phyloP scores from a whole-genome alignment of 495 filamentous ascomycete species.

The Cladorrhinum samala region DNA sequence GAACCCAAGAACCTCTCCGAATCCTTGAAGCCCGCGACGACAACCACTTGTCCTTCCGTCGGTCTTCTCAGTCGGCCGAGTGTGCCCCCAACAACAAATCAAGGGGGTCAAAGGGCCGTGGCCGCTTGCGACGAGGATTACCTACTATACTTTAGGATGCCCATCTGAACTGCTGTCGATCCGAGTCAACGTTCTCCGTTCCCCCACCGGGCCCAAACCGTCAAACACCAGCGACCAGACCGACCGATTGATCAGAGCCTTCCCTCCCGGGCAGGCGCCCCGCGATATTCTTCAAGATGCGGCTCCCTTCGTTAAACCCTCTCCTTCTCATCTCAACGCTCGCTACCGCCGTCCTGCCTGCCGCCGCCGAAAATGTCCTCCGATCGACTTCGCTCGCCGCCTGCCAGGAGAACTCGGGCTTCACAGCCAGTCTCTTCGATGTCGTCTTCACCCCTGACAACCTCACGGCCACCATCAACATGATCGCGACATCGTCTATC shows the following conservation, averaged over 20 bases:
- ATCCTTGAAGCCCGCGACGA: neutral
- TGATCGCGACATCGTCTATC: slow-evolving; percentile 80
- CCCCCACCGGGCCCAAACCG: neutral
- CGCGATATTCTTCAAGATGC: slow-evolving; percentile 28
- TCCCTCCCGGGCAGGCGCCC: slow-evolving; percentile 1
- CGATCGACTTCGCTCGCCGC: slow-evolving; percentile 71
- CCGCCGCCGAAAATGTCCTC: slow-evolving; percentile 39
- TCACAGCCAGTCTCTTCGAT: slow-evolving; percentile 77
- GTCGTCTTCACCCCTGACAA: slow-evolving; percentile 75
- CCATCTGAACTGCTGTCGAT: neutral
- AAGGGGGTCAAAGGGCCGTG: no score
- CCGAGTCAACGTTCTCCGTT: neutral
- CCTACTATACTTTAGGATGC: neutral
- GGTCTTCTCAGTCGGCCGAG: neutral
- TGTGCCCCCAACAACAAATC: neutral
- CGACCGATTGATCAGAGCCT: neutral
- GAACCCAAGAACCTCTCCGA: no score
- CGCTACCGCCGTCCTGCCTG: slow-evolving; percentile 23
- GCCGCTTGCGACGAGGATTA: neutral
- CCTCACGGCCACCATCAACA: slow-evolving; percentile 61
- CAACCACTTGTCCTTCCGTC: neutral
- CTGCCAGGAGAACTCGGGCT: slow-evolving; percentile 71
- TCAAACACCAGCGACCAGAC: neutral
- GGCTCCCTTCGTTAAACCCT: slow-evolving; percentile 24
- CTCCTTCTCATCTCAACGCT: slow-evolving; percentile 33